Percentiles rank a stretch among this genome's conserved stretches.
phyloP scores from a whole-genome alignment of 208 protist genomes.

The Trypanosoma congolense region DNA sequence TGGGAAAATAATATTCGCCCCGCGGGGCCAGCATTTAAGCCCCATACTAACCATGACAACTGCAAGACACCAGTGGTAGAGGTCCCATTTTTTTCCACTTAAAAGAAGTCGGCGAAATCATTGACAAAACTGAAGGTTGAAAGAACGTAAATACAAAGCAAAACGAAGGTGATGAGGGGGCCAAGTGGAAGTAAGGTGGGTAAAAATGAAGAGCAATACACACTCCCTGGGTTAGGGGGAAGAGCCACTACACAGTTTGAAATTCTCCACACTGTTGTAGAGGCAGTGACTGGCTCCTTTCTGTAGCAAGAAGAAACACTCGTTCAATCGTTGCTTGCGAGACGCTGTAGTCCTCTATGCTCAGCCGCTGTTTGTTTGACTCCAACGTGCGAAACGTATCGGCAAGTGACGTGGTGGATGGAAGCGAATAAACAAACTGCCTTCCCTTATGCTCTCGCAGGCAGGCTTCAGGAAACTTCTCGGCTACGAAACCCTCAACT shows the following conservation, averaged over 20 bases:
- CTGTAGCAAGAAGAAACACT: constrained; percentile 56
- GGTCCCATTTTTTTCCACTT: no score
- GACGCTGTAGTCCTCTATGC: constrained; percentile 71
- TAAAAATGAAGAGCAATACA: no score
- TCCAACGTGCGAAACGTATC: constrained; percentile 42
- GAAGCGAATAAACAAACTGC: constrained; percentile 32
- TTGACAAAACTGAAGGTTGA: neutral
- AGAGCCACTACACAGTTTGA: no score
- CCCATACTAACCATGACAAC: no score
- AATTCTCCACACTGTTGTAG: no score
- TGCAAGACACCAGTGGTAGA: no score
- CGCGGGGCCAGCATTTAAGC: no score
- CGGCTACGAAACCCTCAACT: constrained; percentile 19
- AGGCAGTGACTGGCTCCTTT: neutral
- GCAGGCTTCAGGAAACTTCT: constrained; percentile 19
- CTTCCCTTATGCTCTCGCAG: constrained; percentile 30
- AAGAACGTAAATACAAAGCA: neutral
- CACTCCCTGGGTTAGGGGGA: no score
- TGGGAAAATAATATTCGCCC: no score
- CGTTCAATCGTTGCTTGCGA: constrained; percentile 68
- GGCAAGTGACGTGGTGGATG: constrained; percentile 30
- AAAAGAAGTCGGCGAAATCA: no score
- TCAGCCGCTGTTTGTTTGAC: constrained; percentile 25
- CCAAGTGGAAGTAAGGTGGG: no score
- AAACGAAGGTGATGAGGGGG: neutral